Conservation (phyloP, 805 yeast species). For the Yarrowia osloensis region DNA sequence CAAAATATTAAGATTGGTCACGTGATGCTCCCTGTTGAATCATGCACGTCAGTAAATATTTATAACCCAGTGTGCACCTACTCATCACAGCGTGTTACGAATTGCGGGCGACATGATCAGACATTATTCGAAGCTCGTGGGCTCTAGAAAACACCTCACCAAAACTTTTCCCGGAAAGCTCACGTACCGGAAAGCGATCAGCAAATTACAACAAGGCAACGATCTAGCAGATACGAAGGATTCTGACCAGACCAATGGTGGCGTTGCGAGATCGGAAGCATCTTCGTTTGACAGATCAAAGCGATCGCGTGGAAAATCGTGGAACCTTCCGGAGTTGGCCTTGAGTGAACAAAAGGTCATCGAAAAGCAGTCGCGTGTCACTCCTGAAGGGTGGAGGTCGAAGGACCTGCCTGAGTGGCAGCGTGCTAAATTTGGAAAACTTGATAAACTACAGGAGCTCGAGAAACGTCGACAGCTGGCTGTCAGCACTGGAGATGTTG, state of each 20-base stretch:
- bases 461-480: conserved; percentile 20
- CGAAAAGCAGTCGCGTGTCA: conserved; percentile 1
- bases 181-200: conserved; percentile 2
- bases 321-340: conserved; percentile 15
- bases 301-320: conserved; percentile 25
- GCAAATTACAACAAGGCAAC: conserved; percentile 11
- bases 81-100: too few species aligned
- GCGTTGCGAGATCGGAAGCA: neutral
- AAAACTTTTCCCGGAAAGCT: conserved; percentile 18
- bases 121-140: conserved; percentile 22
- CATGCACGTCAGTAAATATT: neutral
- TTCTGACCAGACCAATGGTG: neutral
- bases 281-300: conserved; percentile 17
- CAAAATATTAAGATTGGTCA: too few species aligned
- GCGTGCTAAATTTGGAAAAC: conserved; percentile 20
- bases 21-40: too few species aligned
- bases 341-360: conserved; percentile 10
- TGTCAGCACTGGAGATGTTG: conserved; percentile 17
- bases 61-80: neutral
- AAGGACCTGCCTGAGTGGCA: conserved; percentile 26
- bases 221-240: neutral
- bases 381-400: conserved; percentile 28
- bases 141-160: conserved; percentile 8
- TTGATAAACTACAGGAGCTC: conserved; percentile 14
- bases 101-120: neutral